Evolutionary conservation across 1,284 basidiomycete genomes (phyloP).

Genomic region (Ganoderma sinense): DNA sequence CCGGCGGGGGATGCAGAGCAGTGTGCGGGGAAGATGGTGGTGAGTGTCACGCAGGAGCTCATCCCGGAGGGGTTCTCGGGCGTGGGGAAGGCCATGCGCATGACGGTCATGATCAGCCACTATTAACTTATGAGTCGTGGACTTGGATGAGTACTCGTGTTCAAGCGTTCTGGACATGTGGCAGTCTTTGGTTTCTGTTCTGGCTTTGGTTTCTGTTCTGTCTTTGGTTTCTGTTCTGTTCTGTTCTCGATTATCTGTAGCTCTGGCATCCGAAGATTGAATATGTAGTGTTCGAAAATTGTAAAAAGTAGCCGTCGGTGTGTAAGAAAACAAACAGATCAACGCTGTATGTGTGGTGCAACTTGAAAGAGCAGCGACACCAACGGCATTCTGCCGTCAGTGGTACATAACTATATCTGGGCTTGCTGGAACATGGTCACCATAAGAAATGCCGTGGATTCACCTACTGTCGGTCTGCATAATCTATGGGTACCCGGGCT

Average conservation of each 20-base stretch:
- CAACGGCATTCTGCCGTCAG: too few relatives aligned
- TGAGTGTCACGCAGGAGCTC: slow-evolving; percentile 17
- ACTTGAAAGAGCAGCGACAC: too few relatives aligned
- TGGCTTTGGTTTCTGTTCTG: not conserved
- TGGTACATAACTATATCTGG: too few relatives aligned
- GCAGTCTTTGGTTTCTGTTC: not conserved
- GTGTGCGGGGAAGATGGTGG: slow-evolving; percentile 26
- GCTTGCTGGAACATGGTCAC: too few relatives aligned
- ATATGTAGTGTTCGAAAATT: too few relatives aligned
- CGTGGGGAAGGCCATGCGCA: slow-evolving; percentile 20
- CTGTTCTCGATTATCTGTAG: not conserved
- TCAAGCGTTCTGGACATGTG: not conserved
- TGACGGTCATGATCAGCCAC: slow-evolving; percentile 21
- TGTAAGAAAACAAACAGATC: not conserved
- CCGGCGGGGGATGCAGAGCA: not conserved
- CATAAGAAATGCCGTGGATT: too few relatives aligned
- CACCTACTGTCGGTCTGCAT: too few relatives aligned
- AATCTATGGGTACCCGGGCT: too few relatives aligned
- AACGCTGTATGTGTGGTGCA: too few relatives aligned
- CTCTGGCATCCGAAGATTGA: not conserved
- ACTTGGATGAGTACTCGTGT: not conserved
- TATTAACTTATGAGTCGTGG: slow-evolving; percentile 1
- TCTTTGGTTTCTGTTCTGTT: not conserved
- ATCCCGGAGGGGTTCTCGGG: not conserved
- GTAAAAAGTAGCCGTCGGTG: too few relatives aligned